phyloP scores from a whole-genome alignment of 2,329 filamentous ascomycete species.

The Apiospora arundinis region DNA sequence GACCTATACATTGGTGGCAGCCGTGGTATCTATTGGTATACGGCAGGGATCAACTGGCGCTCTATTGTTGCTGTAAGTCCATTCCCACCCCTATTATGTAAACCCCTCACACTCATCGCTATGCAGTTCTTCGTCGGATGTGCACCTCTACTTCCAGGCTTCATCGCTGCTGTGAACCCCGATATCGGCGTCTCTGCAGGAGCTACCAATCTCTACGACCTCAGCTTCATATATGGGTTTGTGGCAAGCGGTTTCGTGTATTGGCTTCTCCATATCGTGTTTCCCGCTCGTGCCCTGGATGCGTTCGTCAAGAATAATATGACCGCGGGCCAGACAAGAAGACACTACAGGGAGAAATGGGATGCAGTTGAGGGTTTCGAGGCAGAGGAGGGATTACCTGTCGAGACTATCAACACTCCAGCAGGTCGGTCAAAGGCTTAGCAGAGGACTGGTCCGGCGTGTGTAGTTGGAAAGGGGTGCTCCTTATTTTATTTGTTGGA shows the following conservation, averaged over 20 bases:
- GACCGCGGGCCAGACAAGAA: slow-evolving; percentile 37
- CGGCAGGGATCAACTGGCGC: slow-evolving; percentile 47
- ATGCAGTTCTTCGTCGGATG: not conserved
- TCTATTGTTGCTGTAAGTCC: slow-evolving; percentile 45
- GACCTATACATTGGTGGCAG: slow-evolving; percentile 42
- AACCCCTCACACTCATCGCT: not conserved
- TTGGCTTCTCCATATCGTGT: slow-evolving; percentile 37
- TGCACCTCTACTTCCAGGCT: not conserved
- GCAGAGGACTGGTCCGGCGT: not conserved
- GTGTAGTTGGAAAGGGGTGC: no score
- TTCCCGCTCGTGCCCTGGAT: slow-evolving; percentile 38
- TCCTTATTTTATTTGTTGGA: no score
- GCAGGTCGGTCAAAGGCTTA: not conserved
- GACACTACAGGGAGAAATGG: slow-evolving; percentile 40
- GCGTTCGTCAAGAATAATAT: slow-evolving; percentile 37
- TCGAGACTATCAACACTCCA: not conserved
- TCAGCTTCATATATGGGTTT: slow-evolving; percentile 49
- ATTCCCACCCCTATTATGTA: no score
- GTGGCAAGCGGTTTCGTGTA: slow-evolving; percentile 42
- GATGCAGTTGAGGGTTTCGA: slow-evolving; percentile 28
- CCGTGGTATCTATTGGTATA: slow-evolving; percentile 48
- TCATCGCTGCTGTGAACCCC: not conserved
- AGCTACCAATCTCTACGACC: slow-evolving; percentile 46
- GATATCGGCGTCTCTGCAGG: slow-evolving; percentile 41
- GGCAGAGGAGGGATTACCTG: not conserved